Conservation (phyloP, 2,329 filamentous ascomycete genomes). For the Fusarium sp. region DNA sequence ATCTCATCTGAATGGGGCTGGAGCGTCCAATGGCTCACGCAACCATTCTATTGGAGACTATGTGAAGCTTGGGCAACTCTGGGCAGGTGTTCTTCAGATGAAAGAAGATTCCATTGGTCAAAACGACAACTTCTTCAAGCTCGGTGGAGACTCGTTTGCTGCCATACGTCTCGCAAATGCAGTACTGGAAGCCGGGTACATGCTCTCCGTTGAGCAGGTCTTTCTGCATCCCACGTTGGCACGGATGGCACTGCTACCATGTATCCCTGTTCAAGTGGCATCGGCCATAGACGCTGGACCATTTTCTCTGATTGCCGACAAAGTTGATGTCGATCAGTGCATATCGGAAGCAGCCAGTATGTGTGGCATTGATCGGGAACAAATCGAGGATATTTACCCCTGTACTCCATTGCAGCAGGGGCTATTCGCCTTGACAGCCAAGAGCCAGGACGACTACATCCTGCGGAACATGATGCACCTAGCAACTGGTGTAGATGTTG, state of each 20-base stretch:
- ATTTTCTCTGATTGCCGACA: slow-evolving; percentile 13
- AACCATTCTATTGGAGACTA: slow-evolving; percentile 1
- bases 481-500: not conserved
- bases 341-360: slow-evolving; percentile 6
- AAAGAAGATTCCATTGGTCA: slow-evolving; percentile 7
- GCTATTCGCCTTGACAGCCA: slow-evolving; percentile 13
- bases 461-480: slow-evolving; percentile 1
- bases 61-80: slow-evolving; percentile 9
- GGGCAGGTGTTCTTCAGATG: slow-evolving; percentile 11
- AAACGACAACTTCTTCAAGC: slow-evolving; percentile 27
- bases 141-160: slow-evolving; percentile 20
- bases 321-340: slow-evolving; percentile 7
- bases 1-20: not conserved
- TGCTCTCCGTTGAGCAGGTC: slow-evolving; percentile 13
- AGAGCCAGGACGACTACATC: slow-evolving; percentile 13
- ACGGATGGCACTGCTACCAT: slow-evolving; percentile 19
- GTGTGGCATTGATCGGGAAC: slow-evolving; percentile 3
- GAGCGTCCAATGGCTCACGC: not conserved
- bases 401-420: slow-evolving; percentile 17
- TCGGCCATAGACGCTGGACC: not conserved
- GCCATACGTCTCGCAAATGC: slow-evolving; percentile 12
- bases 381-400: slow-evolving; percentile 17
- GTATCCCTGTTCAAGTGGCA: not conserved
- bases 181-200: slow-evolving; percentile 9
- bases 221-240: slow-evolving; percentile 15